Base-by-base conservation (phyloP, 495 filamentous ascomycete species). In the Bacidia rubella region DNA sequence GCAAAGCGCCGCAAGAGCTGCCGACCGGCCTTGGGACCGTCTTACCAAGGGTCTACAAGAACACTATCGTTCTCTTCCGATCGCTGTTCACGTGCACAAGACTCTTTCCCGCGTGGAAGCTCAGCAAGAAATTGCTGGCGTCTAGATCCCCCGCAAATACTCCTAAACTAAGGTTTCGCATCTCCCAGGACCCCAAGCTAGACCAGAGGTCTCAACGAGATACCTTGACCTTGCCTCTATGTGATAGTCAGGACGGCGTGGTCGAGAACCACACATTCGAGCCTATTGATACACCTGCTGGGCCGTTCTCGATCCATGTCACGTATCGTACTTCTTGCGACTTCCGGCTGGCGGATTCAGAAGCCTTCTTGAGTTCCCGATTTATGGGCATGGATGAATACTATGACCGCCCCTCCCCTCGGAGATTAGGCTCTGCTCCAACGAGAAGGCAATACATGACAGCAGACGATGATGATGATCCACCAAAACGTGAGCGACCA, bases 1-100 rank as follows among this genome's bases (percentile, higher is more conserved):
- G 81, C 56, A 17, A n/a, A 35, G 65, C 62, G 29, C 65, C 74
- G 15, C 65, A 71, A n/a, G 71, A 73, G 46, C 63, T 69, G 39
- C 64, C 72, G 24, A 74, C 80, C 15, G 86, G 92, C 57, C 76
- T 87, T 58, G 79, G 74, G 29, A 72, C 79, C 26, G 76, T 78
- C 19, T 70, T 96, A 45, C 88, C 92, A 3, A 90, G 86, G 21
- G 81, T 92, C 54, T 98, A 98, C 72, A 98, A 97, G 70, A 88
- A 90, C 68, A 83, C 81, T 59, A 92, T 98, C 55, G 83, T 97
- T 51, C 77, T 97, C 55, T 96, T 97, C 67, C 78, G 93, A 53
- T 89, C 88, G 9, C 74, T 98, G n/a, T 96, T 87, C 66, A 75
- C 87, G 12, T 85, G 82, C 49, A 78, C 86, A 23, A 85, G 84